A percentile compares a stretch with the other conserved stretches of the same genome.
Conservation (phyloP, 345 rosid species). For the Citrus maxima region DNA sequence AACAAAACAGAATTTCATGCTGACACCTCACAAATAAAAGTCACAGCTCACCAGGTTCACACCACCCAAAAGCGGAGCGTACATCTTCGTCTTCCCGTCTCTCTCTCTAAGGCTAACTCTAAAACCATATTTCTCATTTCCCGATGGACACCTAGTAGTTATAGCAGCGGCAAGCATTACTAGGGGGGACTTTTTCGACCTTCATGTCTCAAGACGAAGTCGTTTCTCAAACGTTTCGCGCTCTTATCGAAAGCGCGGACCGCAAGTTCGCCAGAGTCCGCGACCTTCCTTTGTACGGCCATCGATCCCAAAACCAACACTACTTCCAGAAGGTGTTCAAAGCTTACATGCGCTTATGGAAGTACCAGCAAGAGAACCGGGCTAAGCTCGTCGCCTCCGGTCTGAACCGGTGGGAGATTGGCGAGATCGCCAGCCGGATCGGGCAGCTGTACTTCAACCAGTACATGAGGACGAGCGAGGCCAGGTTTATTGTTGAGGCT, state of each 20-base stretch:
- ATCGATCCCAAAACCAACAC: constrained; percentile 40
- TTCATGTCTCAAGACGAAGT: constrained; percentile 49
- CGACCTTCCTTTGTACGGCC: constrained; percentile 73
- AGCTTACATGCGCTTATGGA: constrained; percentile 95
- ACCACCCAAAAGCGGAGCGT: constrained; percentile 3
- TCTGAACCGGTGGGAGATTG: constrained; percentile 93
- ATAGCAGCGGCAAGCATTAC: not conserved
- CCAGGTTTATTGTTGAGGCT: constrained; percentile 78
- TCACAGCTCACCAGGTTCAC: not conserved
- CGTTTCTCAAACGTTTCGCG: constrained; percentile 54
- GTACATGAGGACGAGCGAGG: constrained; percentile 92
- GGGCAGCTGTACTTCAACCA: constrained; percentile 95
- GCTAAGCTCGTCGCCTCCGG: constrained; percentile 69
- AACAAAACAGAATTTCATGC: constrained; percentile 13
- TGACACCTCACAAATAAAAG: constrained; percentile 15
- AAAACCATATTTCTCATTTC: not conserved
- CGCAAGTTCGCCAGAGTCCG: constrained; percentile 85
- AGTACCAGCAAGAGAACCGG: constrained; percentile 86
- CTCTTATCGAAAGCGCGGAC: constrained; percentile 83
- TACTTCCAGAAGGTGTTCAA: constrained; percentile 82
- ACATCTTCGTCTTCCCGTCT: not conserved
- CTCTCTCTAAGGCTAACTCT: not conserved
- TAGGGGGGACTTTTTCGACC: not conserved
- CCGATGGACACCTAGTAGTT: constrained; percentile 14
- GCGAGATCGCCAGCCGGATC: constrained; percentile 99